Conservation (phyloP, 805 yeast species). For the Ogataea pilisensis region DNA sequence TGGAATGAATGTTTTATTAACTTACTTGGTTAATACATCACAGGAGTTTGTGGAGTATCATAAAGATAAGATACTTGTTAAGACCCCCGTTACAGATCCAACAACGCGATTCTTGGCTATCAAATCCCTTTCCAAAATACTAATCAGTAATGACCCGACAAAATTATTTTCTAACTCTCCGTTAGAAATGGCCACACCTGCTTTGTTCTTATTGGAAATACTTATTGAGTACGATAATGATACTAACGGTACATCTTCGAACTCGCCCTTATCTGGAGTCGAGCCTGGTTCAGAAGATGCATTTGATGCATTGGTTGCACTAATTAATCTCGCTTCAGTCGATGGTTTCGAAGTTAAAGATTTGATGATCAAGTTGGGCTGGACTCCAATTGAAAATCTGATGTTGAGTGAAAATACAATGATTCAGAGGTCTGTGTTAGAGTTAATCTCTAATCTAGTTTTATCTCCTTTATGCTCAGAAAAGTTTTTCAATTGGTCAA, state of each 20-base stretch:
- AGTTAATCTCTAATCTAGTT: slow-evolving; percentile 44
- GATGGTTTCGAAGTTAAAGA: slow-evolving; percentile 32
- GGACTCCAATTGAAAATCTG: slow-evolving; percentile 33
- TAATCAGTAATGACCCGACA: slow-evolving; percentile 41
- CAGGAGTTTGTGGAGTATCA: slow-evolving; percentile 20
- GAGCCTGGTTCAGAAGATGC: slow-evolving; percentile 33
- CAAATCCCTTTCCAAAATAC: slow-evolving; percentile 40
- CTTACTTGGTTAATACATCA: slow-evolving; percentile 35
- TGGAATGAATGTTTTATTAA: slow-evolving; percentile 35
- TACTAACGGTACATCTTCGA: slow-evolving; percentile 14
- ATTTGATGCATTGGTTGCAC: slow-evolving; percentile 43
- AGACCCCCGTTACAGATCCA: slow-evolving; percentile 18
- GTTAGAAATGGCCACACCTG: slow-evolving; percentile 35
- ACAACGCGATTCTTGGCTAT: slow-evolving; percentile 33
- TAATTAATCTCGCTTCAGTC: slow-evolving; percentile 47
- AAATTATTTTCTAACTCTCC: slow-evolving; percentile 34
- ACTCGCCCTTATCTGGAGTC: slow-evolving; percentile 19
- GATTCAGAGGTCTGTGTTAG: slow-evolving; percentile 45
- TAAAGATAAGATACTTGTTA: slow-evolving; percentile 19
- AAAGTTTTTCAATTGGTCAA: slow-evolving; percentile 52
- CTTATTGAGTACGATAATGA: slow-evolving; percentile 36
- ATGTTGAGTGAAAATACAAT: slow-evolving; percentile 34
- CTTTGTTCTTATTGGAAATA: slow-evolving; percentile 47
- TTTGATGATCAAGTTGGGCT: slow-evolving; percentile 31
- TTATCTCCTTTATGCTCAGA: slow-evolving; percentile 38